Evolutionary conservation across 768 basidiomycete species (phyloP).

Genomic region (Wakefieldia striispora): DNA sequence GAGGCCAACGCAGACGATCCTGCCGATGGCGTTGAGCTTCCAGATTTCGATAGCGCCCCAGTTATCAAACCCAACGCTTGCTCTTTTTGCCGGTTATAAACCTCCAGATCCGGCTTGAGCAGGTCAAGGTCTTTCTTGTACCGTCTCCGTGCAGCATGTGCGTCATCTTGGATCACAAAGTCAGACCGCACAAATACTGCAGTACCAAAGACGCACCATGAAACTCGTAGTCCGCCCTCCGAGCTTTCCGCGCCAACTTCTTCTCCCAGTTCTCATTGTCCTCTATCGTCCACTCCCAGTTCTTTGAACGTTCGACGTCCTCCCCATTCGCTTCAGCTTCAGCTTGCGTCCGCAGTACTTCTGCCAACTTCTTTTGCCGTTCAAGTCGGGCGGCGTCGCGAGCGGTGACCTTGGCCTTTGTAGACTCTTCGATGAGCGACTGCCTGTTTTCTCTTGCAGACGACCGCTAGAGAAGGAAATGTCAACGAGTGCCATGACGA

Average conservation of each 20-base stretch:
- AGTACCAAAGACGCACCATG: slow-evolving; percentile 57
- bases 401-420: slow-evolving; percentile 68
- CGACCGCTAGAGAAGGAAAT: slow-evolving; percentile 49
- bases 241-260: no score
- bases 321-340: slow-evolving; percentile 90
- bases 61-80: slow-evolving; percentile 71
- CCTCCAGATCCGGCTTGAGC: slow-evolving; percentile 82
- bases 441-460: no score
- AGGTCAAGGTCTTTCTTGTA: slow-evolving; percentile 92
- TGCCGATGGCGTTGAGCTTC: slow-evolving; percentile 29
- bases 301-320: no score
- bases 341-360: slow-evolving; percentile 77
- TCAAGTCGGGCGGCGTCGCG: slow-evolving; percentile 84
- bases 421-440: no score
- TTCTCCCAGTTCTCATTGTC: slow-evolving; percentile 31
- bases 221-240: slow-evolving; percentile 87
- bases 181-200: not conserved
- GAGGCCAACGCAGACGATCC: slow-evolving; percentile 41
- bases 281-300: no score
- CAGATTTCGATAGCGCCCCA: slow-evolving; percentile 56
- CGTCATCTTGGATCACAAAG: slow-evolving; percentile 78
- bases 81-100: slow-evolving; percentile 90
- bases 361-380: slow-evolving; percentile 86
- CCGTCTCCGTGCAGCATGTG: slow-evolving; percentile 80
- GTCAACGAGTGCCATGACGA: not conserved